A percentile compares a stretch with the other conserved stretches of the same genome.
Evolutionary conservation across 2,329 filamentous ascomycete species (phyloP).

Genomic region (Orbilia javanica): DNA sequence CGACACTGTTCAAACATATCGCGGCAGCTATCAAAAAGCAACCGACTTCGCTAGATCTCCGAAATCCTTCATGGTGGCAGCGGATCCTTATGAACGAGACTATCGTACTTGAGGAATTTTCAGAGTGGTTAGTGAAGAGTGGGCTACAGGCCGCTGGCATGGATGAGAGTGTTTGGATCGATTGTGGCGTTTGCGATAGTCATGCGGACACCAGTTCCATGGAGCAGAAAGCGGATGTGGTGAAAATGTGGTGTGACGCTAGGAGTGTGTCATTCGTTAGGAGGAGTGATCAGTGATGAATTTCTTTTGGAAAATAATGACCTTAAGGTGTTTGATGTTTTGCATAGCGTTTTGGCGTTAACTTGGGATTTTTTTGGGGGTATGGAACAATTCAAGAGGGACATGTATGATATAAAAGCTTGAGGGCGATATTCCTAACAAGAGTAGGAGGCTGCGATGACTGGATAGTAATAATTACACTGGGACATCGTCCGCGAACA

Average conservation of each 20-base stretch:
- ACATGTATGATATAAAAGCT: conserved; percentile 2
- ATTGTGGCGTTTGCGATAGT: conserved; percentile 31
- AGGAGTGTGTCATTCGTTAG: conserved; percentile 66
- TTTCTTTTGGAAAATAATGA: conserved; percentile 18
- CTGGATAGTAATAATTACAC: neutral
- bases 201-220: conserved; percentile 64
- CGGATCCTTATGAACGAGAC: conserved; percentile 53
- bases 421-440: neutral
- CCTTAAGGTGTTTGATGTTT: neutral
- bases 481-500: neutral
- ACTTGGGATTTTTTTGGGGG: neutral
- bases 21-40: conserved; percentile 42
- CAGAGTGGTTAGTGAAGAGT: conserved; percentile 33
- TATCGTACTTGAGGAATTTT: conserved; percentile 45
- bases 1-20: conserved; percentile 31
- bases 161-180: conserved; percentile 19
- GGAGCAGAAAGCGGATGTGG: conserved; percentile 65
- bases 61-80: conserved; percentile 45
- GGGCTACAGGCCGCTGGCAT: conserved; percentile 13
- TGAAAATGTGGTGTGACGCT: conserved; percentile 67
- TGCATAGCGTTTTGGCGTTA: conserved; percentile 35
- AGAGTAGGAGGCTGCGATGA: neutral
- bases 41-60: conserved; percentile 8
- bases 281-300: conserved; percentile 23
- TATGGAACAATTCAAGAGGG: neutral